Conservation (phyloP, 345 rosid species). For the Euphorbia peplus region DNA sequence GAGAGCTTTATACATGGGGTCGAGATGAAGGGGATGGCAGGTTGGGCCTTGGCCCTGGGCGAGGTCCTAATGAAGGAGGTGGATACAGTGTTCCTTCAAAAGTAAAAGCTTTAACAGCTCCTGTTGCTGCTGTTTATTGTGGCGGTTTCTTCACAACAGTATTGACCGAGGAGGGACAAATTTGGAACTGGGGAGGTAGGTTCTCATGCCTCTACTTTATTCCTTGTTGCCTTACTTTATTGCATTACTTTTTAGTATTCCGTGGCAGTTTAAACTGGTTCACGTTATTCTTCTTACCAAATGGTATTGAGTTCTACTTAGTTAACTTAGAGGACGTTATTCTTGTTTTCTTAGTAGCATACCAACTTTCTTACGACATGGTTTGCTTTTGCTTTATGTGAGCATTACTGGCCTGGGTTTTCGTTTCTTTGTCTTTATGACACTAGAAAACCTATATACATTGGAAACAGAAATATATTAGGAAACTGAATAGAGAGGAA, state of each 20-base stretch:
- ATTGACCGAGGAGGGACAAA: constrained; percentile 67
- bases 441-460: background rate
- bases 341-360: background rate
- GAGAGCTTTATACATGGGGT: constrained; percentile 87
- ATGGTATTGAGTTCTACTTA: background rate
- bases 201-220: background rate
- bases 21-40: constrained; percentile 97
- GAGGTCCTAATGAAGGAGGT: constrained; percentile 92
- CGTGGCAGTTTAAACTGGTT: background rate
- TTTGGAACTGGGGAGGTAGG: constrained; percentile 96
- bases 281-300: background rate
- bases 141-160: constrained; percentile 90
- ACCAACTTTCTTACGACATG: no score
- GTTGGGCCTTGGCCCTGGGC: constrained; percentile 85
- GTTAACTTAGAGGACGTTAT: background rate
- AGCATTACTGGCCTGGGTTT: background rate
- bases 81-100: constrained; percentile 84
- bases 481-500: no score
- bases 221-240: background rate
- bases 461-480: no score
- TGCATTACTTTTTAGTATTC: background rate
- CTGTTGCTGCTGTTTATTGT: constrained; percentile 72
- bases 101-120: constrained; percentile 62
- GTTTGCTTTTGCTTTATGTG: background rate
- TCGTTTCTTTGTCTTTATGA: background rate